These are phyloP conservation scores for Primulina huaijiensis DNA, from an alignment of 257 asterid species.

Conservation along the genomic window DNA sequence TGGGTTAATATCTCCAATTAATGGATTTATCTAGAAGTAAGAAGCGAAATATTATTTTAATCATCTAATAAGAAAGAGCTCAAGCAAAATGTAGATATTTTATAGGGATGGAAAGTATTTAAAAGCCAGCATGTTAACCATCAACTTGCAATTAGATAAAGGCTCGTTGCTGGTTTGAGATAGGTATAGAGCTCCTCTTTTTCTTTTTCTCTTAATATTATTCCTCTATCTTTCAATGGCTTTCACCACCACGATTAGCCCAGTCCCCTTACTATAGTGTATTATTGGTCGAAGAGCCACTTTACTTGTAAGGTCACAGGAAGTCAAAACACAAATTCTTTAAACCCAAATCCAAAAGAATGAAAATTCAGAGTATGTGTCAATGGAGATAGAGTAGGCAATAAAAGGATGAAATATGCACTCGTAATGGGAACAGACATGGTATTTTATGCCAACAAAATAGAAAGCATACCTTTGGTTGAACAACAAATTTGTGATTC, in stretches of 20 bases:
- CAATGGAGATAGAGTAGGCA: not conserved
- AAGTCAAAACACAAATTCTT: not conserved
- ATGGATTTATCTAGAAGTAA: not conserved
- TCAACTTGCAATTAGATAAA: constrained; percentile 1
- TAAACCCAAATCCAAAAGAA: not conserved
- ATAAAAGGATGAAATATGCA: not conserved
- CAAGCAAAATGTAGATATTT: constrained; percentile 4
- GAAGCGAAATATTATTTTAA: constrained; percentile 12
- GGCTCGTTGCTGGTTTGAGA: no score
- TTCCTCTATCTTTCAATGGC: no score
- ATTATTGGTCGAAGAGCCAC: no score
- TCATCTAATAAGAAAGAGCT: not conserved
- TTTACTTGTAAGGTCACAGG: no score
- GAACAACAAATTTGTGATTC: constrained; percentile 61
- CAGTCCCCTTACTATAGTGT: no score
- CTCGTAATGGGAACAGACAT: not conserved
- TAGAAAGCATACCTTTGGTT: constrained; percentile 48
- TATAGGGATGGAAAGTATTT: constrained; percentile 3
- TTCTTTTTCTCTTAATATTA: no score
- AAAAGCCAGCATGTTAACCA: not conserved
- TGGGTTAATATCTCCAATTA: not conserved
- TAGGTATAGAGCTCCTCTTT: no score
- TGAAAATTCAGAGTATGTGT: not conserved
- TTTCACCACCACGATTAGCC: no score
- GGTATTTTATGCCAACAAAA: not conserved